Evolutionary conservation across 331 rosid species (phyloP).

Genomic region (Rhamnella rubrinervis): DNA sequence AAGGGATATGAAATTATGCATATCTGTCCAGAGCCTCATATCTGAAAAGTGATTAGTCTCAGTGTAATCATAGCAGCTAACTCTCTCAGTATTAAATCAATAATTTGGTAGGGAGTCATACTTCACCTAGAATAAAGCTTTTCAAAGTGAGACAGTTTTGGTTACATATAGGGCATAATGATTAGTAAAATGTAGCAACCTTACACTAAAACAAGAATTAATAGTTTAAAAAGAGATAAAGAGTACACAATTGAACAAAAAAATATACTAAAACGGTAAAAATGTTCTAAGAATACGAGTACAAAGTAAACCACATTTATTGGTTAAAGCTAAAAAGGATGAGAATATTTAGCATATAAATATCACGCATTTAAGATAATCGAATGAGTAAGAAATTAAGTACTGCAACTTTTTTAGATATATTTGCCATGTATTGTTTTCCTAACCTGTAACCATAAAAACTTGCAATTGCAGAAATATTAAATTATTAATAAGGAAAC

Average conservation of each 20-base stretch:
- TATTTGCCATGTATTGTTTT: not conserved
- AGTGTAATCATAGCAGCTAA: not conserved
- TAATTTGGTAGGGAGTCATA: not conserved
- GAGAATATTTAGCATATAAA: not conserved
- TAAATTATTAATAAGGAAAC: not conserved
- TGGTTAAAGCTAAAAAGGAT: not conserved
- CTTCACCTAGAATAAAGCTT: not conserved
- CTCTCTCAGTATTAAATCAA: not conserved
- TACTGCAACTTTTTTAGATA: not conserved
- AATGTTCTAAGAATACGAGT: not conserved
- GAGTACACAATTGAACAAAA: not conserved
- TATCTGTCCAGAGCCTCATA: not conserved
- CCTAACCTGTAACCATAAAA: not conserved
- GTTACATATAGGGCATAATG: not conserved
- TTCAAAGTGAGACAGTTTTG: not conserved
- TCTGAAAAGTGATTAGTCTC: not conserved
- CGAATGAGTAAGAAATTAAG: not conserved
- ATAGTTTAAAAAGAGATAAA: not conserved
- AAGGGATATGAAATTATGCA: slow-evolving; percentile 4
- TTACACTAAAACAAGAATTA: not conserved
- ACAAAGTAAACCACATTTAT: not conserved
- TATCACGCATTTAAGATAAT: not conserved
- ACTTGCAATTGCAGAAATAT: not conserved
- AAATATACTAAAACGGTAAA: not conserved
- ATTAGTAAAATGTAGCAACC: not conserved